Percentiles rank a stretch among this genome's conserved stretches.
Evolutionary conservation across 768 basidiomycete genomes (phyloP).

Genomic region (Russula sp.): DNA sequence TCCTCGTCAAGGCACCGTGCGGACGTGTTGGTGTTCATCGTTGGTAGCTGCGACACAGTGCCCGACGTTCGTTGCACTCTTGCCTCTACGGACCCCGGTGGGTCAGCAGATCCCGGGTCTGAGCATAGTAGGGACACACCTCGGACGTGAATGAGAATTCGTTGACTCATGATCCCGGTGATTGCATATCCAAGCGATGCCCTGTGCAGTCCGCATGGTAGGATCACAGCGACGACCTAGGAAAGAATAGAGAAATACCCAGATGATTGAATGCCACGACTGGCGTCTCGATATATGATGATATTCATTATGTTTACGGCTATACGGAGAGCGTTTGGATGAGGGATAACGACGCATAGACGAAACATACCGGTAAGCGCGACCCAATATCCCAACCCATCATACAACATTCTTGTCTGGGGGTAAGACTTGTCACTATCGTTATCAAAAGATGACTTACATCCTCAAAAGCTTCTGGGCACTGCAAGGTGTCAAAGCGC

Average conservation of each 20-base stretch:
- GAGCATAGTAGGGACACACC: conserved; percentile 21
- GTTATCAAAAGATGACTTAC: conserved; percentile 18
- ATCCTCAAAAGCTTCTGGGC: conserved; percentile 24
- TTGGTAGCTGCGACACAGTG: background rate
- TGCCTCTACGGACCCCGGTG: conserved; percentile 15
- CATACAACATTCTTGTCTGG: conserved; percentile 54
- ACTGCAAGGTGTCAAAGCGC: conserved; percentile 9
- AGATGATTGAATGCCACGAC: conserved; percentile 23
- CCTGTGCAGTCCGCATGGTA: conserved; percentile 15
- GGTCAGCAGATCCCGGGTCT: background rate
- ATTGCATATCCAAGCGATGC: conserved; percentile 30
- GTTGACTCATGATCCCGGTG: conserved; percentile 33
- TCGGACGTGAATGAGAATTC: conserved; percentile 31
- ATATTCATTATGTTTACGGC: conserved; percentile 26
- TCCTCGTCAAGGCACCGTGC: background rate
- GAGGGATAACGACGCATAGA: background rate
- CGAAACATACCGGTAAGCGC: conserved; percentile 37
- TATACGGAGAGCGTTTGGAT: conserved; percentile 2
- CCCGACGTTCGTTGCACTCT: conserved; percentile 13
- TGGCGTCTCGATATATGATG: conserved; percentile 24
- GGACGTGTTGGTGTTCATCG: background rate
- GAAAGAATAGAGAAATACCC: background rate
- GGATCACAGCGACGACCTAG: background rate
- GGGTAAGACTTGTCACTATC: background rate
- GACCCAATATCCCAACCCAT: conserved; percentile 58